Evolutionary conservation across 1,284 basidiomycete species (phyloP).

Genomic region (Malassezia dermatis): DNA sequence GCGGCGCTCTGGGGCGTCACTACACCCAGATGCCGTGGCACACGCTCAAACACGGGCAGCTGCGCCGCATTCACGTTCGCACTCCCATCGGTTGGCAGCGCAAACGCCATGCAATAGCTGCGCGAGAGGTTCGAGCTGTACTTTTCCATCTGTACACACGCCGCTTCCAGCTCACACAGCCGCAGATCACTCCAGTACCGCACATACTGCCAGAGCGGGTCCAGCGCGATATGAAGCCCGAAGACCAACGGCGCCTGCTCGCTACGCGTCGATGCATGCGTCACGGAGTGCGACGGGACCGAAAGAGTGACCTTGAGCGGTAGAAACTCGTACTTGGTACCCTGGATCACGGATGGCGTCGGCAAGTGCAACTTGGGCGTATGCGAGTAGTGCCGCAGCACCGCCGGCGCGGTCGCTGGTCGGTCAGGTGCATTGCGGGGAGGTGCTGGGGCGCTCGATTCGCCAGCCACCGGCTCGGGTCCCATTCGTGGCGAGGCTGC

Average conservation of each 20-base stretch:
- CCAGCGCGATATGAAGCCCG: slow-evolving; percentile 45
- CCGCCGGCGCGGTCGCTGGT: slow-evolving; percentile 8
- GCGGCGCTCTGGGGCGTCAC: slow-evolving; percentile 1
- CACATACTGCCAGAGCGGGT: slow-evolving; percentile 32
- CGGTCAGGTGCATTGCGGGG: background rate
- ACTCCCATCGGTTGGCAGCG: slow-evolving; percentile 25
- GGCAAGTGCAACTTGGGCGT: slow-evolving; percentile 36
- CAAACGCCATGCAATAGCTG: slow-evolving; percentile 39
- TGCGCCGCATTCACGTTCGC: background rate
- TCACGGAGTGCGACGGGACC: slow-evolving; percentile 40
- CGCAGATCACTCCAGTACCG: slow-evolving; percentile 35
- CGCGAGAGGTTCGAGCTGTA: slow-evolving; percentile 43
- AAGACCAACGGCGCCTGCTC: slow-evolving; percentile 33
- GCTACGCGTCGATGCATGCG: slow-evolving; percentile 28
- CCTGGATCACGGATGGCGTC: slow-evolving; percentile 24
- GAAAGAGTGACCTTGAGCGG: slow-evolving; percentile 40
- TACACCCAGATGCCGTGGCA: background rate
- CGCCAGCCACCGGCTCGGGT: background rate
- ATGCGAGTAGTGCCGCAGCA: slow-evolving; percentile 45
- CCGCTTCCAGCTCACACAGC: slow-evolving; percentile 44
- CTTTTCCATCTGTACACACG: slow-evolving; percentile 42
- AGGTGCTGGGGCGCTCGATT: background rate
- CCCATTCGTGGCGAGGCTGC: background rate
- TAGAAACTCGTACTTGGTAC: slow-evolving; percentile 25
- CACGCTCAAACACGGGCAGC: background rate